Evolutionary conservation across 371 early-diverging fungal species (phyloP).

Genomic region (Mortierella sp.): DNA sequence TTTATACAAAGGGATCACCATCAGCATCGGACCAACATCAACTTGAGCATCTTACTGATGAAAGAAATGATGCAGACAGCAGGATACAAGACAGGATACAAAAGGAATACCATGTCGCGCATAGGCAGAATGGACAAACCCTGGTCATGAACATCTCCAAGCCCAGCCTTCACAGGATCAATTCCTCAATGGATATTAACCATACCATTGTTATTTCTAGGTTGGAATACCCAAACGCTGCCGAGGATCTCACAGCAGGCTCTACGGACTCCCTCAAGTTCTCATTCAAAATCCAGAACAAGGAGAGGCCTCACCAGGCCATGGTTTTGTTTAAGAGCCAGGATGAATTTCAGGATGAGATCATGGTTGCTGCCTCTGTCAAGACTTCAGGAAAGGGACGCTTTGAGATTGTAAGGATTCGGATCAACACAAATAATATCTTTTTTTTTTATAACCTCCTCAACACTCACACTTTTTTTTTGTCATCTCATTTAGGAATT

Average conservation of each 20-base stretch:
- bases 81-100: too few species aligned
- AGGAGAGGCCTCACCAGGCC: conserved; percentile 50
- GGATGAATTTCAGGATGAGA: conserved; percentile 50
- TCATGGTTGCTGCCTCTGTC: conserved; percentile 48
- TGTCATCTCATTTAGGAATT: conserved; percentile 25
- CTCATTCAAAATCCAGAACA: conserved; percentile 49
- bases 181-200: background rate
- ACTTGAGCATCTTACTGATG: background rate
- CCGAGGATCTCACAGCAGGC: conserved; percentile 15
- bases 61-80: too few species aligned
- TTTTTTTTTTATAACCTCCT: background rate
- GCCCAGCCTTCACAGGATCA: background rate
- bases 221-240: conserved; percentile 39
- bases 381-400: conserved; percentile 51
- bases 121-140: background rate
- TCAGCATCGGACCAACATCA: background rate
- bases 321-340: conserved; percentile 53
- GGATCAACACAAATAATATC: background rate
- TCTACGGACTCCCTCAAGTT: conserved; percentile 42
- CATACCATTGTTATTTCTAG: conserved; percentile 1
- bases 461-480: background rate
- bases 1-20: background rate
- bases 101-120: background rate
- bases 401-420: conserved; percentile 41
- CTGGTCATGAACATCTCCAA: background rate